phyloP scores from a whole-genome alignment of 441 rosid genomes.

The Eugenia klotzschiana region DNA sequence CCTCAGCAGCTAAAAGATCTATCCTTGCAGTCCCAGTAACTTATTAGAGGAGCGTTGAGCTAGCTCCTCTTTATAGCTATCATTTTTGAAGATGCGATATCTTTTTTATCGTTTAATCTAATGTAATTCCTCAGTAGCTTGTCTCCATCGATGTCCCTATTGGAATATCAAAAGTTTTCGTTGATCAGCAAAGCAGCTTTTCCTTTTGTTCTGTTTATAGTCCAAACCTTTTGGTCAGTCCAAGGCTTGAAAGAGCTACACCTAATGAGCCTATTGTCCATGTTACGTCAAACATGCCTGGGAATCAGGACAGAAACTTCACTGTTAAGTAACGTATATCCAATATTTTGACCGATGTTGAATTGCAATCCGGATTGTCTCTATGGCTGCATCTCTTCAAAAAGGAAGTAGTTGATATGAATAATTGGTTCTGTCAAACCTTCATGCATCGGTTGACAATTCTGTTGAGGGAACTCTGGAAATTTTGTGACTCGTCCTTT shows the following conservation, averaged over 20 bases:
- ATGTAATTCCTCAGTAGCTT: neutral
- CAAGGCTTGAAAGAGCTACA: neutral
- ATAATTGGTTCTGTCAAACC: neutral
- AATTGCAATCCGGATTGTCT: neutral
- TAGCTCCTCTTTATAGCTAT: neutral
- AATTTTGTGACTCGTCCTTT: neutral
- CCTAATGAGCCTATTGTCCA: neutral
- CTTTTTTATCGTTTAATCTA: neutral
- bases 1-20: conserved; percentile 65
- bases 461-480: neutral
- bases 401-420: neutral
- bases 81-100: neutral
- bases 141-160: neutral
- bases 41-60: neutral
- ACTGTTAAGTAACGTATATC: neutral
- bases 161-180: neutral
- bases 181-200: neutral
- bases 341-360: neutral
- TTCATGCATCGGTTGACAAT: neutral
- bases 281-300: neutral
- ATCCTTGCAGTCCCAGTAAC: conserved; percentile 20
- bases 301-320: neutral
- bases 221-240: neutral
- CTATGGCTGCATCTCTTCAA: neutral
- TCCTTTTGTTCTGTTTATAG: neutral